Evolutionary conservation across 2,329 filamentous ascomycete genomes (phyloP), one percentile per base, ranked within the genome.

Genomic region (Scedosporium apiospermum): DNA sequence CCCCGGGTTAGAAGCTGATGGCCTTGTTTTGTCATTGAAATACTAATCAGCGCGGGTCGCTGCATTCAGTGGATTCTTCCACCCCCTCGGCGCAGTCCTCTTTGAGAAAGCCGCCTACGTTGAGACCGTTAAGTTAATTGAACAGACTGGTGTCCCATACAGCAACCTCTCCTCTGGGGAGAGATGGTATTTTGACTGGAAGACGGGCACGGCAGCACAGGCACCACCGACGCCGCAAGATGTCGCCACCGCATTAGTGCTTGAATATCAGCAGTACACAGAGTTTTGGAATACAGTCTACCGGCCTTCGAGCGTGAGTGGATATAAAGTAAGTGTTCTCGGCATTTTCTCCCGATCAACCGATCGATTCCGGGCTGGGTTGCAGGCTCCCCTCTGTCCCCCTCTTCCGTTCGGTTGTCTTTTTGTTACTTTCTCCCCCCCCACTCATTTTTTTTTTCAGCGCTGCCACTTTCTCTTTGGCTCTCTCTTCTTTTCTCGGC

Each of bases 181-280:
- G 59, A 21, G 44, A 5, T 61, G 59, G 59, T 27, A 44, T 21
- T 61, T 61, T 46, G 59, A 61, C 59, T 61, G 59, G 59, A 61
- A 61, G 44, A 61, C 38, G n/a, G 59, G 44, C 27, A 44, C 44
- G 6, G 16, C 46, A 7, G 26, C 23, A 14, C 21, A 26, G 18
- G 26, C 42, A 12, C 42, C 59, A 3, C 42, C 42, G 4, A 30
- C 27, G 26, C 23, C 59, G 7, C 10, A 61, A 27, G 59, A 61
- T 18, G 10, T 61, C 16, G 42, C 18, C 10, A 23, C 27, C 5
- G 42, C 42, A 6, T 21, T 61, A 23, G 46, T 16, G 5, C 12
- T 61, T 4, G 59, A 61, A 30, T 61, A 51, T 38, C 42, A 34
- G 38, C 59, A 44, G 6, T 61, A 61, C 27, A 10, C 42, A 1